phyloP scores from a whole-genome alignment of 139 green algal genomes.

The Chlamydomonas sp. region DNA sequence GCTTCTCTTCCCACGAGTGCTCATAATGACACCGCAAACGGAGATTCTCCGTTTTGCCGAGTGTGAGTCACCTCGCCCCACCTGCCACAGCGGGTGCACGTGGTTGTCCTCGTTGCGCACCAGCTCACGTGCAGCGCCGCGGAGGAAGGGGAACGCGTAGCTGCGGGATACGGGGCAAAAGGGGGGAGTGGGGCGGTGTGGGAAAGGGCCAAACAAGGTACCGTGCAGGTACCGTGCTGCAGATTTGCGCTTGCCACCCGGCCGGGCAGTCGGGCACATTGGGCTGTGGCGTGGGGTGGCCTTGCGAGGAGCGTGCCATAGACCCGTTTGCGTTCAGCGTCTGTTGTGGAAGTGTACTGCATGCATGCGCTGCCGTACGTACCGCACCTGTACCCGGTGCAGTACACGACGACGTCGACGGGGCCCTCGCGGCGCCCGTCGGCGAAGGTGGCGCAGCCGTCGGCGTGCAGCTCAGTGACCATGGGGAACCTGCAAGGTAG shows the following conservation, averaged over 20 bases:
- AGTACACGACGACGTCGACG: conserved; percentile 79
- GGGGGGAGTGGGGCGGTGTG: no score
- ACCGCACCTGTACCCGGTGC: conserved; percentile 55
- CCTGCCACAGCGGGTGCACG: conserved; percentile 63
- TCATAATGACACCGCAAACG: no score
- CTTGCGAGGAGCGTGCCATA: background rate
- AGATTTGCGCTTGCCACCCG: no score
- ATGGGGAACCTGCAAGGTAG: conserved; percentile 42
- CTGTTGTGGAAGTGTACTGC: background rate
- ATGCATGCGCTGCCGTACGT: background rate
- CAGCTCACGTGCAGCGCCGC: background rate
- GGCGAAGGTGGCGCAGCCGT: conserved; percentile 53
- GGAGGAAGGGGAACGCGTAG: conserved; percentile 81
- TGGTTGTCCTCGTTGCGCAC: conserved; percentile 53
- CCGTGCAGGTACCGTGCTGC: no score
- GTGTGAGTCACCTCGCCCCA: no score
- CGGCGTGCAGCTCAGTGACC: conserved; percentile 41
- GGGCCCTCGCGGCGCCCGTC: conserved; percentile 40
- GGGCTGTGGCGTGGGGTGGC: background rate
- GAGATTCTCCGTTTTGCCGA: no score
- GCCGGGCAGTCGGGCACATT: background rate
- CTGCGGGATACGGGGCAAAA: conserved; percentile 10
- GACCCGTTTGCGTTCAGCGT: background rate
- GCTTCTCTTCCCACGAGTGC: no score
- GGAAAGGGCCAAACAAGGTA: no score